Percentiles rank a stretch among this genome's conserved stretches.
Evolutionary conservation across 306 rosid genomes (phyloP).

Genomic region (Cicer pinnatifidum): DNA sequence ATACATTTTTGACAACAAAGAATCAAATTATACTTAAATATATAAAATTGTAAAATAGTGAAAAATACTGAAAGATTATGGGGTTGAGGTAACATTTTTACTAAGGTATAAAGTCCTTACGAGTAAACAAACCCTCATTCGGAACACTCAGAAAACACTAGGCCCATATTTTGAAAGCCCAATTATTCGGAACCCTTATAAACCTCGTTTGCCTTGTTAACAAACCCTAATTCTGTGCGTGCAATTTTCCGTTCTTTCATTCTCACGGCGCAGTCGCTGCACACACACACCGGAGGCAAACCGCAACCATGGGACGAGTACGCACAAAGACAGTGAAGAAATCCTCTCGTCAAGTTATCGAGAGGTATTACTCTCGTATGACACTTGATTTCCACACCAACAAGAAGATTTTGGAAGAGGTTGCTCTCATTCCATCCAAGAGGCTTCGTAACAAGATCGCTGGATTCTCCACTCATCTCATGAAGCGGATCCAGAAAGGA

Average conservation of each 20-base stretch:
- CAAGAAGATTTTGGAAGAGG: not conserved
- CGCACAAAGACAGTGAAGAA: not conserved
- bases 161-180: no score
- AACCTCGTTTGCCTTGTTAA: not conserved
- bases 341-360: constrained; percentile 8
- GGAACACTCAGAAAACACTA: no score
- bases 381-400: not conserved
- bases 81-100: no score
- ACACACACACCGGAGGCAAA: not conserved
- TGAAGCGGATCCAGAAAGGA: constrained; percentile 17
- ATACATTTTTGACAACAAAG: no score
- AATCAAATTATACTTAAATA: no score
- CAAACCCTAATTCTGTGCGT: not conserved
- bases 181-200: no score
- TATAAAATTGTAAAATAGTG: no score
- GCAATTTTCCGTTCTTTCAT: no score
- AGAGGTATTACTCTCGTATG: not conserved
- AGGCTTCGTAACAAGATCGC: constrained; percentile 3
- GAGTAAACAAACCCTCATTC: no score
- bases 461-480: not conserved
- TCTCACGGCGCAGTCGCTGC: not conserved
- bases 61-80: no score
- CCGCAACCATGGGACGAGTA: not conserved
- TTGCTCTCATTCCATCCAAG: constrained; percentile 4
- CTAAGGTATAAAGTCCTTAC: no score